phyloP scores from a whole-genome alignment of 805 yeast species.

The Nakazawaea sp. region DNA sequence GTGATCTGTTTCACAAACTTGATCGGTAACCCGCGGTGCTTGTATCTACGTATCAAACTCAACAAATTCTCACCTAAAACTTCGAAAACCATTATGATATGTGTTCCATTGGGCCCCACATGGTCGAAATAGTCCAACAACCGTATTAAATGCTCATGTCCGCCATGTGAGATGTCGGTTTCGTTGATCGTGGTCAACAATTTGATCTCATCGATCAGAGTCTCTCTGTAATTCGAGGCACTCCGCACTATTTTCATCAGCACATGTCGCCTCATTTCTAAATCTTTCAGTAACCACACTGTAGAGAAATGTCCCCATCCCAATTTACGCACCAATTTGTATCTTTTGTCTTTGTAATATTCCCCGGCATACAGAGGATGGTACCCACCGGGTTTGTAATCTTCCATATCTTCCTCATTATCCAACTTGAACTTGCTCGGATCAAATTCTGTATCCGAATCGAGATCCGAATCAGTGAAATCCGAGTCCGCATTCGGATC shows the following conservation, averaged over 20 bases:
- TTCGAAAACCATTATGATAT: conserved; percentile 96
- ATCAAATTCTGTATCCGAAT: not conserved
- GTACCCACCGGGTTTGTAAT: conserved; percentile 90
- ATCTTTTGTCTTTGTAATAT: conserved; percentile 59
- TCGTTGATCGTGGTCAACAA: conserved; percentile 61
- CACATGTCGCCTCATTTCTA: conserved; percentile 60
- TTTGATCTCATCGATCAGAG: conserved; percentile 90
- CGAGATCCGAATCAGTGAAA: not conserved
- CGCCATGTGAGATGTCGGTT: conserved; percentile 63
- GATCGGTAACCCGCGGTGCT: conserved; percentile 41
- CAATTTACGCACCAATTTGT: conserved; percentile 75
- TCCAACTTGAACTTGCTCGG: conserved; percentile 9
- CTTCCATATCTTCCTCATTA: conserved; percentile 81
- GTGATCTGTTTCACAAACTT: conserved; percentile 48
- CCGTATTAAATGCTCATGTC: conserved; percentile 74
- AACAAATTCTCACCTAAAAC: conserved; percentile 91
- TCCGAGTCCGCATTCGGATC: conserved; percentile 7
- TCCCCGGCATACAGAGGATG: conserved; percentile 94
- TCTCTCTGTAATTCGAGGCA: conserved; percentile 85
- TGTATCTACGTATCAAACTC: conserved; percentile 73
- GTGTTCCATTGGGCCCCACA: conserved; percentile 85
- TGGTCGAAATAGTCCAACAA: conserved; percentile 82
- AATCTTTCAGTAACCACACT: conserved; percentile 79
- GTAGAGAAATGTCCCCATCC: conserved; percentile 99
- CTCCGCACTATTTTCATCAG: conserved; percentile 93